A percentile compares a stretch with the other conserved stretches of the same genome.
Conservation (phyloP, 352 stramenopile genomes). For the Globisporangium cederbergense region DNA sequence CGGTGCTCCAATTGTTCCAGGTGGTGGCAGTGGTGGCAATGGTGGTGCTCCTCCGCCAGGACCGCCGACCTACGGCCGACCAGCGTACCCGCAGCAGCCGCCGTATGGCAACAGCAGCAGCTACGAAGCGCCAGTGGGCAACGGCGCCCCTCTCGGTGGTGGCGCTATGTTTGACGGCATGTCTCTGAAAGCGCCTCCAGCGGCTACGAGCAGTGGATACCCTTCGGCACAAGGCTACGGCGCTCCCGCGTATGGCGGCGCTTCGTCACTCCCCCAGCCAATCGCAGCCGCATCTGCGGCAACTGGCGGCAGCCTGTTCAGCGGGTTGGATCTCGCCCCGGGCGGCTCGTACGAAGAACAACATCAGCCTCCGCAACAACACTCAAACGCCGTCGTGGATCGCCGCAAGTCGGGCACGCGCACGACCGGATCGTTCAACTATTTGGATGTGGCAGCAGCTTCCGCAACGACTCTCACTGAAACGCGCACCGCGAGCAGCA, state of each 20-base stretch:
- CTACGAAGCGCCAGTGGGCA: constrained; percentile 14
- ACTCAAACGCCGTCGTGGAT: constrained; percentile 15
- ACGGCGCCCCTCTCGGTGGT: constrained; percentile 7
- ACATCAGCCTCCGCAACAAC: neutral
- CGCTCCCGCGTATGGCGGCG: constrained; percentile 19
- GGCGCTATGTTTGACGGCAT: constrained; percentile 79
- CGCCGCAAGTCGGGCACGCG: constrained; percentile 35
- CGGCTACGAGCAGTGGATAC: constrained; percentile 8
- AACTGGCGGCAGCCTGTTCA: constrained; percentile 34
- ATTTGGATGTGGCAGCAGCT: constrained; percentile 43
- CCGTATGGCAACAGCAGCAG: constrained; percentile 12
- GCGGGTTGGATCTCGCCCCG: constrained; percentile 43
- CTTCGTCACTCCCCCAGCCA: constrained; percentile 1
- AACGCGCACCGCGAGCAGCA: constrained; percentile 25
- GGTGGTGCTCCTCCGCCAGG: constrained; percentile 13
- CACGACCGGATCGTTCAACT: constrained; percentile 53
- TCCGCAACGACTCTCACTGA: constrained; percentile 19
- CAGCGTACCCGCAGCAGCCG: constrained; percentile 10
- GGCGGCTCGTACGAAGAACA: constrained; percentile 23
- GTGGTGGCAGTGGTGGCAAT: neutral
- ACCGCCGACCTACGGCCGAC: constrained; percentile 12
- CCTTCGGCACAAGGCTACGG: constrained; percentile 23
- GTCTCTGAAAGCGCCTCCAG: constrained; percentile 41
- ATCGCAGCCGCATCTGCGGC: neutral
- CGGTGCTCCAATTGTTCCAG: constrained; percentile 5